phyloP scores from a whole-genome alignment of 2,329 filamentous ascomycete species.

The Beauveria sp. region DNA sequence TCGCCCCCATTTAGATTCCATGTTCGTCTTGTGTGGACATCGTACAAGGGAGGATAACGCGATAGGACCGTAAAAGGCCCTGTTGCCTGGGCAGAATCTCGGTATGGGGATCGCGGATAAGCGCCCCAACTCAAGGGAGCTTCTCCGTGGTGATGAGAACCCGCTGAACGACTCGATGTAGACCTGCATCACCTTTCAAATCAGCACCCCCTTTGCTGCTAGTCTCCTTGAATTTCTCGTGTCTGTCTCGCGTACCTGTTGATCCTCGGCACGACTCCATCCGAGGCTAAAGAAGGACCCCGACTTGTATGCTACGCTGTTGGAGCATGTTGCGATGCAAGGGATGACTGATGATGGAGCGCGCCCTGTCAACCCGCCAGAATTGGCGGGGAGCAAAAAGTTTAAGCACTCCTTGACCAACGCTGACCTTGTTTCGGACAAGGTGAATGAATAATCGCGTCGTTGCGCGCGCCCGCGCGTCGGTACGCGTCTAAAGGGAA shows the following conservation, averaged over 20 bases:
- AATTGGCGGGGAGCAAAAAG: background rate
- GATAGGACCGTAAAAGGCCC: background rate
- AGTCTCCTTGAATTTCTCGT: background rate
- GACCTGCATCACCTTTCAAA: background rate
- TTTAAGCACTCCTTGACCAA: background rate
- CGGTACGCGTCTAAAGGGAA: background rate
- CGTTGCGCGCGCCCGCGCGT: background rate
- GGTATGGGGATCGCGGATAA: background rate
- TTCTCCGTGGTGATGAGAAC: background rate
- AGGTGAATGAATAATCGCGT: background rate
- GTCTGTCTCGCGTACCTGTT: conserved; percentile 7
- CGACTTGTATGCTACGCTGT: background rate
- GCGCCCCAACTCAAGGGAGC: background rate
- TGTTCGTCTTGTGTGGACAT: background rate
- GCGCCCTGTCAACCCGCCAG: background rate
- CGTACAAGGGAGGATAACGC: background rate
- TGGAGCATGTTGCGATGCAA: background rate
- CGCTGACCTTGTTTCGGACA: background rate
- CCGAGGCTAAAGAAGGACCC: background rate
- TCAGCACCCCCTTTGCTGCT: background rate
- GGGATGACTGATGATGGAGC: background rate
- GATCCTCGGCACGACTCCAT: background rate
- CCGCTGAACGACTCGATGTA: background rate
- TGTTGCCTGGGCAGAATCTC: background rate
- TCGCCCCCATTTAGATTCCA: background rate